These are phyloP conservation scores for Botryotinia convoluta DNA, from an alignment of 2,329 filamentous ascomycete species.

Conservation along the genomic window DNA sequence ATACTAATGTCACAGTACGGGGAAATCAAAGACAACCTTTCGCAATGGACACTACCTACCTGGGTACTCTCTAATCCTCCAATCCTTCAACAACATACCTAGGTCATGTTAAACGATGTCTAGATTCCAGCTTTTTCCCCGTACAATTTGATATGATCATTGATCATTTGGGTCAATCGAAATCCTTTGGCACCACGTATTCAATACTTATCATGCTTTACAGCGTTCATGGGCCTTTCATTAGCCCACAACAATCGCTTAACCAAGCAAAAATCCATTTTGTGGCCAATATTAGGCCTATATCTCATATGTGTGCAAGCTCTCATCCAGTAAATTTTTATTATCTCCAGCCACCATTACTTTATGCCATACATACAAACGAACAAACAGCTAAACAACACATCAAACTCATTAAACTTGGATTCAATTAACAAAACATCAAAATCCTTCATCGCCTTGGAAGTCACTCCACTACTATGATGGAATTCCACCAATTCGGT, in stretches of 20 bases:
- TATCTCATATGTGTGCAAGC: conserved; percentile 11
- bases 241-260: conserved; percentile 3
- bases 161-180: not conserved
- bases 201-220: conserved; percentile 3
- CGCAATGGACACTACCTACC: not conserved
- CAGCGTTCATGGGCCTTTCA: conserved; percentile 6
- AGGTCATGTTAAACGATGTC: not conserved
- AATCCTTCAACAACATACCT: not conserved
- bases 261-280: not conserved
- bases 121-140: not conserved
- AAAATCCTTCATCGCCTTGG: not conserved
- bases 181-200: conserved; percentile 13
- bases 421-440: not conserved
- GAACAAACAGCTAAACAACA: not conserved
- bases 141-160: not conserved
- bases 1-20: not conserved
- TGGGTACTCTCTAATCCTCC: not conserved
- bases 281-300: not conserved
- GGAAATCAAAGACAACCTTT: not conserved
- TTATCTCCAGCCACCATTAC: not conserved
- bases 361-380: not conserved
- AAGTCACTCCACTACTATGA: not conserved
- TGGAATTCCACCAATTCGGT: not conserved
- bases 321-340: conserved; percentile 6
- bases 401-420: not conserved